These are phyloP conservation scores for Dipteronia sinensis DNA, from an alignment of 345 rosid genomes.

Conservation along the genomic window DNA sequence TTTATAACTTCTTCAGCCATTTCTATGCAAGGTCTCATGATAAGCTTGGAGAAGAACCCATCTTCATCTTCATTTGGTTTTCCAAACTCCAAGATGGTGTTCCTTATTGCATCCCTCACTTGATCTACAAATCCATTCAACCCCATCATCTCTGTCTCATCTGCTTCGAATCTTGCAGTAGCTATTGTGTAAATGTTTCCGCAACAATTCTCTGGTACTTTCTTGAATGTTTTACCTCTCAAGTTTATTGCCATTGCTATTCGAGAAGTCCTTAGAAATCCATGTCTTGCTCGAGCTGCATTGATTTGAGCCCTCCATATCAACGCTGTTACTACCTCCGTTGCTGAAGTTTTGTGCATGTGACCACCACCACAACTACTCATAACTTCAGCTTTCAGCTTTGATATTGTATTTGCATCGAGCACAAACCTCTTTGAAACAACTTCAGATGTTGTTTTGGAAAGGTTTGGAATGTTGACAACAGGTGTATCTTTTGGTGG, in stretches of 20 bases:
- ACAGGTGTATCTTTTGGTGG: neutral
- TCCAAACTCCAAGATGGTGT: neutral
- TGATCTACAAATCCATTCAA: neutral
- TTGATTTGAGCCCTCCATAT: neutral
- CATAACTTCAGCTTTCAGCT: too few relatives aligned
- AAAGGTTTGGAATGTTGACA: neutral
- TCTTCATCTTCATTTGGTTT: neutral
- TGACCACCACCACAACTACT: too few relatives aligned
- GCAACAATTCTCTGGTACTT: neutral
- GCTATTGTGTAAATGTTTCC: neutral
- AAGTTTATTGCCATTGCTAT: neutral
- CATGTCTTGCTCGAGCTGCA: neutral
- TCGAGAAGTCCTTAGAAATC: neutral
- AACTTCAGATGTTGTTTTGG: neutral
- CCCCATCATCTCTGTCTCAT: neutral
- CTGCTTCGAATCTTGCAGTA: neutral
- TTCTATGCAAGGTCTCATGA: neutral
- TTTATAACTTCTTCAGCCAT: neutral
- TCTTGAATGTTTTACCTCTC: neutral
- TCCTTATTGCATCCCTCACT: neutral
- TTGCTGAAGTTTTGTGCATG: neutral
- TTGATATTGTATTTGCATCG: neutral
- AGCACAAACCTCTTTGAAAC: neutral
- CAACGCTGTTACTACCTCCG: neutral
- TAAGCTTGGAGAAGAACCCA: neutral